Percentiles rank a stretch among this genome's conserved stretches.
These are phyloP conservation scores for Clonostachys solani DNA, from an alignment of 2,329 filamentous ascomycete species.

Conservation along the genomic window DNA sequence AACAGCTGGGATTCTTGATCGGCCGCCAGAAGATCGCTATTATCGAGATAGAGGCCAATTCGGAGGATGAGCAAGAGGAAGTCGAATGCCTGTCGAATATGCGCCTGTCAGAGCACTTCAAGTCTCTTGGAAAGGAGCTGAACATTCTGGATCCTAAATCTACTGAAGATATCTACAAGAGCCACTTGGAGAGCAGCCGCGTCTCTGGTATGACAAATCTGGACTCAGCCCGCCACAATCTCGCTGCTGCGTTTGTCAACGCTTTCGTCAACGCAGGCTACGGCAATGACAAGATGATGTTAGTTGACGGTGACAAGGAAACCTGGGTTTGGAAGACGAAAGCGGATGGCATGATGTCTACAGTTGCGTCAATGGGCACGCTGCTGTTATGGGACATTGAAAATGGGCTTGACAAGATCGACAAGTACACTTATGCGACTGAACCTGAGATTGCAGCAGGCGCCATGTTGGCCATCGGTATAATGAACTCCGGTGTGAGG, in stretches of 20 bases:
- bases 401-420: constrained; percentile 85
- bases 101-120: constrained; percentile 87
- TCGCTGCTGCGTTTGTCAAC: constrained; percentile 95
- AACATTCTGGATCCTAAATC: constrained; percentile 97
- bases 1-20: constrained; percentile 91
- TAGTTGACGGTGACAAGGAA: constrained; percentile 81
- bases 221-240: constrained; percentile 92
- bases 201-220: constrained; percentile 91
- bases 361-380: constrained; percentile 88
- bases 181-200: constrained; percentile 90
- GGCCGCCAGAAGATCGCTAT: constrained; percentile 80
- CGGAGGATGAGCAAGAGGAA: constrained; percentile 67
- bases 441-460: constrained; percentile 85
- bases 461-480: constrained; percentile 87
- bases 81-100: constrained; percentile 84
- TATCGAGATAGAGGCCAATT: constrained; percentile 63
- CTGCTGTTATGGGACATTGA: constrained; percentile 93
- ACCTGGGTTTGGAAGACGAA: constrained; percentile 99
- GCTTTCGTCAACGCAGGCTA: constrained; percentile 96
- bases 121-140: constrained; percentile 87
- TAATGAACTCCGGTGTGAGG: constrained; percentile 89
- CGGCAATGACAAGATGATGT: constrained; percentile 96
- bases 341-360: constrained; percentile 95
- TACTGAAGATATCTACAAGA: constrained; percentile 99
- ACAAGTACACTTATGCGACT: constrained; percentile 83